Base-by-base conservation (phyloP, 495 filamentous ascomycete species). In the Aspergillus olivimuriae region DNA sequence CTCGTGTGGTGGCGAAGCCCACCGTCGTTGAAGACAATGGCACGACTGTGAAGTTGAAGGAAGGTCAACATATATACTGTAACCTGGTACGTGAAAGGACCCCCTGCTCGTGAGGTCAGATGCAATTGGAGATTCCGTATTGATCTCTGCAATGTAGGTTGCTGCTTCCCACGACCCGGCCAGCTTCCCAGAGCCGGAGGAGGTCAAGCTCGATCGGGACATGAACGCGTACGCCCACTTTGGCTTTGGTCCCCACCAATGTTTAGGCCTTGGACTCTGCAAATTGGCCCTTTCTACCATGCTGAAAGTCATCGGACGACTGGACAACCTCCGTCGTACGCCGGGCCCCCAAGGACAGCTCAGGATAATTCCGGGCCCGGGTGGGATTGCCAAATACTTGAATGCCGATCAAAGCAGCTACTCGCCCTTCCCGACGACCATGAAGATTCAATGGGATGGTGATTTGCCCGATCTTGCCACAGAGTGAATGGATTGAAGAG, bases 371-470 rank as follows among this genome's bases (percentile, higher is more conserved):
- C 52, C 64, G 0, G 70, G 66, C 7, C 64, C 69, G 1, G 77
- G 72, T 12, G 82, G 75, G 0, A 73, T 76, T 41, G 74, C 75
- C 11, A 66, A 78, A 41, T 90, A 89, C 43, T 75, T 91, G 74
- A 75, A 76, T 32, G 76, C 82, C 41, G 80, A 90, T 53, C 78
- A 82, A 57, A 83, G 80, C 16, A 68, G 68, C n/a, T 76, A 77
- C 52, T 83, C 74, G 49, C 76, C 84, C 1, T 88, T 86, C 61
- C 86, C 86, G 0, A 74, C 76, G 2, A 82, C 74, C 17, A 83
- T 73, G 70, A 74, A 72, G 53, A 57, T 74, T 4, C 62, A 63
- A 39, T 74, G 69, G 69, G 67, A 74, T 52, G 71, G 71, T 2
- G 57, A 63, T 1, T 23, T 72, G 46, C 64, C 68, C 12, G 24